Evolutionary conservation across 306 rosid species (phyloP).

Genomic region (Trifolium dubium): DNA sequence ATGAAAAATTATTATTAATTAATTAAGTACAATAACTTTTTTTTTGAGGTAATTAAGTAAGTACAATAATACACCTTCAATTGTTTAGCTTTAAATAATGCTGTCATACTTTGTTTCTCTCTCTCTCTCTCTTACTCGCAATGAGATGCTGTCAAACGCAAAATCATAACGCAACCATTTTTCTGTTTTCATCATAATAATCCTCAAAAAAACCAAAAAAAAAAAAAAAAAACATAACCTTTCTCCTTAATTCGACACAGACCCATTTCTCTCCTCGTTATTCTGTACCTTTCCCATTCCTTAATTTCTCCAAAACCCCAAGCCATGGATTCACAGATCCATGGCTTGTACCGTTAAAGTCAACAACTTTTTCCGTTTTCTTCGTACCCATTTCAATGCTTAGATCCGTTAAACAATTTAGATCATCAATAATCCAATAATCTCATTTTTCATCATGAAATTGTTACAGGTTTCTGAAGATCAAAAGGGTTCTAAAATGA

Average conservation of each 20-base stretch:
- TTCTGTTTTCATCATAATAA: constrained; percentile 48
- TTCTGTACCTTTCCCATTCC: background rate
- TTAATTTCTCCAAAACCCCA: constrained; percentile 32
- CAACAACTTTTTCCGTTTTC: constrained; percentile 9
- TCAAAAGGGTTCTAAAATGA: constrained; percentile 52
- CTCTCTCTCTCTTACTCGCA: background rate
- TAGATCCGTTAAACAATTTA: constrained; percentile 42
- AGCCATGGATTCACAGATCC: constrained; percentile 80
- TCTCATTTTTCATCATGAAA: constrained; percentile 11
- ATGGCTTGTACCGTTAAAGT: constrained; percentile 50
- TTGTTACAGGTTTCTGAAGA: constrained; percentile 49
- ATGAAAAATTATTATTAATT: too few species aligned
- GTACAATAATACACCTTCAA: background rate
- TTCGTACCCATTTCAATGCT: constrained; percentile 39
- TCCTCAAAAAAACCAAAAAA: constrained; percentile 39
- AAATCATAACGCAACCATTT: constrained; percentile 36
- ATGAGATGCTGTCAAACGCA: constrained; percentile 29
- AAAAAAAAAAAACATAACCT: constrained; percentile 33
- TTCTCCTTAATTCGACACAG: constrained; percentile 39
- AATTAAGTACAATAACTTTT: too few species aligned
- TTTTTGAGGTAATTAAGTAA: too few species aligned
- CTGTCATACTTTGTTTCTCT: background rate
- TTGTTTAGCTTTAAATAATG: background rate
- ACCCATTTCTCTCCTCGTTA: constrained; percentile 28
- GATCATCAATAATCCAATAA: background rate